phyloP scores from a whole-genome alignment of 352 stramenopile genomes.

The Elongisporangium prolatum region DNA sequence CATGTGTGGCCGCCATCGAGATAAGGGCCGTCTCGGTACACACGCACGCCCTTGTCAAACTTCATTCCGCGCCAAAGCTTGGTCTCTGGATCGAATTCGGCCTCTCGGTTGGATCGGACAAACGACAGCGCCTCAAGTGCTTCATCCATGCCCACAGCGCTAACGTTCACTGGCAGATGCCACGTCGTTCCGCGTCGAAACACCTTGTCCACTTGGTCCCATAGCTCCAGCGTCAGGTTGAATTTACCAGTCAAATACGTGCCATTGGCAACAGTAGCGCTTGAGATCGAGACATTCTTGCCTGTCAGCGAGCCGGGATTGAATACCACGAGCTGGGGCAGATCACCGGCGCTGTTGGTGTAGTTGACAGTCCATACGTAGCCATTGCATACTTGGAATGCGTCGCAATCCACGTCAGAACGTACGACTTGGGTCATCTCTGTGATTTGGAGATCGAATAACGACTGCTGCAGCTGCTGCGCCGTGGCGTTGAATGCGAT shows the following conservation, averaged over 20 bases:
- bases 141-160: constrained; percentile 62
- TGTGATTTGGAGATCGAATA: constrained; percentile 38
- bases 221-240: constrained; percentile 43
- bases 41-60: constrained; percentile 73
- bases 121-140: constrained; percentile 62
- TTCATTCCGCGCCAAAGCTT: constrained; percentile 39
- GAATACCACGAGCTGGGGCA: constrained; percentile 52
- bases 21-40: constrained; percentile 59
- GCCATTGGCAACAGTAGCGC: constrained; percentile 51
- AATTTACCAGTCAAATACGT: constrained; percentile 71
- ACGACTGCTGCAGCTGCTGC: constrained; percentile 17
- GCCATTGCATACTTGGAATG: constrained; percentile 52
- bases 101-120: constrained; percentile 62
- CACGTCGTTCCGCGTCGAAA: constrained; percentile 49
- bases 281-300: background rate
- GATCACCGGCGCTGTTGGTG: constrained; percentile 47
- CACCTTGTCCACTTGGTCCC: constrained; percentile 33
- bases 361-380: constrained; percentile 73
- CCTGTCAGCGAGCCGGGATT: background rate
- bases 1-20: constrained; percentile 70
- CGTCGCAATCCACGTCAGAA: constrained; percentile 40
- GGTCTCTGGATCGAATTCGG: constrained; percentile 53
- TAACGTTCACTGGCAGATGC: constrained; percentile 67
- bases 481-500: constrained; percentile 37
- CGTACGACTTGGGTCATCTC: constrained; percentile 32